These are phyloP conservation scores for Rubia yunnanensis DNA, from an alignment of 257 asterid species.

Conservation along the genomic window DNA sequence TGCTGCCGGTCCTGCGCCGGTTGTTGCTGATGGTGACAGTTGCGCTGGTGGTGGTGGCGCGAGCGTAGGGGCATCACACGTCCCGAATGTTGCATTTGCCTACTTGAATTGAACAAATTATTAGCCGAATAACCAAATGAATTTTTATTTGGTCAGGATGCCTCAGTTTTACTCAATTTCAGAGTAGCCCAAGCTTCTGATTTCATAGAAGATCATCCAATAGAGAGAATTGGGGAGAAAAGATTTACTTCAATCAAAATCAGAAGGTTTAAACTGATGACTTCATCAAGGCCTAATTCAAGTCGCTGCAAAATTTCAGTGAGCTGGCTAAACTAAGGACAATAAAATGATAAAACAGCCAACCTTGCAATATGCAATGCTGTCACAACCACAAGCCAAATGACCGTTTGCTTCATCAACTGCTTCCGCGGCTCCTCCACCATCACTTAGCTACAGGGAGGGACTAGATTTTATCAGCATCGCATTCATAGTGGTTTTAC, in stretches of 20 bases:
- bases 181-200: too few relatives aligned
- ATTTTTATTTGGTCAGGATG: too few relatives aligned
- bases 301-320: background rate
- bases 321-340: too few relatives aligned
- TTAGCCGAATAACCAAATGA: background rate
- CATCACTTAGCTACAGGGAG: conserved; percentile 61
- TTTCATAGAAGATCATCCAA: background rate
- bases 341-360: background rate
- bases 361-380: conserved; percentile 83
- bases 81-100: conserved; percentile 45
- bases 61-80: conserved; percentile 59
- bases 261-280: background rate
- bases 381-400: conserved; percentile 72
- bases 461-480: background rate
- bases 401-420: conserved; percentile 88
- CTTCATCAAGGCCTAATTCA: background rate
- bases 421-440: conserved; percentile 89
- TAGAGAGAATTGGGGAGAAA: too few relatives aligned
- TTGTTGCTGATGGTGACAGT: conserved; percentile 14
- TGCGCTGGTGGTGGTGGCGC: conserved; percentile 90
- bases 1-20: conserved; percentile 1
- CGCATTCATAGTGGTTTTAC: background rate
- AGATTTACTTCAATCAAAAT: background rate
- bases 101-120: conserved; percentile 1
- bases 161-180: too few relatives aligned